Conservation (phyloP, 495 filamentous ascomycete species). For the Viridothelium virens region DNA sequence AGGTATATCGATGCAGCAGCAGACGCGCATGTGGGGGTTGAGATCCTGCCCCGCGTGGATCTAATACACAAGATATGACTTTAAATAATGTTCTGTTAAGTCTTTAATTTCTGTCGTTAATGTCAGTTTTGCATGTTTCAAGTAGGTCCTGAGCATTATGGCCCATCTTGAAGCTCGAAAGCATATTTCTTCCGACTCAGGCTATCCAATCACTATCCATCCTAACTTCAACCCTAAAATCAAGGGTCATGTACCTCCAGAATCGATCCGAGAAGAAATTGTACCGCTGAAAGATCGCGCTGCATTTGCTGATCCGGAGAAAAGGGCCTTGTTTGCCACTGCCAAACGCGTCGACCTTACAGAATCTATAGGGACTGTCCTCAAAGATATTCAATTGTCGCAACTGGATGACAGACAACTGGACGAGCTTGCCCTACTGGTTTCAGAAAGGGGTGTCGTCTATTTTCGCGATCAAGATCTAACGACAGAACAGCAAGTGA, state of each 20-base stretch:
- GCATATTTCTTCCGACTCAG: constrained; percentile 20
- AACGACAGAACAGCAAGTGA: constrained; percentile 45
- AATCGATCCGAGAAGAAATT: constrained; percentile 38
- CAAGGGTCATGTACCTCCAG: constrained; percentile 40
- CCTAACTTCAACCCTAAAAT: constrained; percentile 40
- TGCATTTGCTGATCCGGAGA: constrained; percentile 45
- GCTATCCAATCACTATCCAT: constrained; percentile 17
- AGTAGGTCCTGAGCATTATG: constrained; percentile 1
- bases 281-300: constrained; percentile 43
- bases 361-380: constrained; percentile 34
- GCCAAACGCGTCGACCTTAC: constrained; percentile 43
- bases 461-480: constrained; percentile 24
- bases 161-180: constrained; percentile 19
- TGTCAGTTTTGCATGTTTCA: background rate
- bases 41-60: too few species aligned
- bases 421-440: constrained; percentile 23
- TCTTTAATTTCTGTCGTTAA: background rate
- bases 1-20: background rate
- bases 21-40: too few species aligned
- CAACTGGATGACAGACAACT: constrained; percentile 13
- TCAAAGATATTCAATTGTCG: constrained; percentile 19
- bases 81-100: background rate
- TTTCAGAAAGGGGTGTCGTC: constrained; percentile 21
- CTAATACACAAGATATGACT: background rate
- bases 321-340: constrained; percentile 42